These are phyloP conservation scores for Hymenoscyphus salicellus DNA, from an alignment of 2,329 filamentous ascomycete species.

Conservation along the genomic window DNA sequence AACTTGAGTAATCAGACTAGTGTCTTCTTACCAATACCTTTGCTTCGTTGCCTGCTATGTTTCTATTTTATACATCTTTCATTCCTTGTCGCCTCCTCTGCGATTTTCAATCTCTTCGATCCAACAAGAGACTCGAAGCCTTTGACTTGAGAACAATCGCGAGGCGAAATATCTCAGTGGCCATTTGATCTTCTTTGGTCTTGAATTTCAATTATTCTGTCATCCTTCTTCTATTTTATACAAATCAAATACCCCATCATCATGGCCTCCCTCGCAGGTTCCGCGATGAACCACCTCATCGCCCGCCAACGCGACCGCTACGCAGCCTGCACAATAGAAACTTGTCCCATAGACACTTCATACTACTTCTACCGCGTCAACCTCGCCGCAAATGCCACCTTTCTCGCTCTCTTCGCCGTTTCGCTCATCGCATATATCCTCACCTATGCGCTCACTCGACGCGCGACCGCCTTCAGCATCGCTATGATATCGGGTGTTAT, in stretches of 20 bases:
- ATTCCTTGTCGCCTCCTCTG: too few relatives aligned
- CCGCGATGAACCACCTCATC: constrained; percentile 10
- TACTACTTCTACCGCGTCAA: constrained; percentile 54
- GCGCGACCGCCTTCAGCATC: constrained; percentile 50
- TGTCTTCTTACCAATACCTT: too few relatives aligned
- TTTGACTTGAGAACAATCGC: too few relatives aligned
- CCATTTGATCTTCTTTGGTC: too few relatives aligned
- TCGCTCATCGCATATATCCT: constrained; percentile 42
- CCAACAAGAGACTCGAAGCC: too few relatives aligned
- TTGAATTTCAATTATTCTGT: neutral
- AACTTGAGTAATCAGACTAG: too few relatives aligned
- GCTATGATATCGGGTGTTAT: constrained; percentile 53
- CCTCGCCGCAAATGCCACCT: constrained; percentile 51
- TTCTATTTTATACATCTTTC: too few relatives aligned
- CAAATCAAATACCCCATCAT: neutral
- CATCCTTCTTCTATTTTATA: neutral
- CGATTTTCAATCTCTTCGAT: too few relatives aligned
- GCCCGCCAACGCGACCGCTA: constrained; percentile 6
- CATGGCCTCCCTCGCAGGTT: constrained; percentile 18
- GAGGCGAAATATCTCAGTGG: too few relatives aligned
- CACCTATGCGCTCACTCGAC: constrained; percentile 44
- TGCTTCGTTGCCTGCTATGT: too few relatives aligned
- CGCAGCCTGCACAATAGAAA: constrained; percentile 37
- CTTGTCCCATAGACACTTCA: constrained; percentile 37
- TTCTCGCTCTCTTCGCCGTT: constrained; percentile 49